phyloP scores from a whole-genome alignment of 805 yeast genomes.

The Kurtzmaniella cleridarum region DNA sequence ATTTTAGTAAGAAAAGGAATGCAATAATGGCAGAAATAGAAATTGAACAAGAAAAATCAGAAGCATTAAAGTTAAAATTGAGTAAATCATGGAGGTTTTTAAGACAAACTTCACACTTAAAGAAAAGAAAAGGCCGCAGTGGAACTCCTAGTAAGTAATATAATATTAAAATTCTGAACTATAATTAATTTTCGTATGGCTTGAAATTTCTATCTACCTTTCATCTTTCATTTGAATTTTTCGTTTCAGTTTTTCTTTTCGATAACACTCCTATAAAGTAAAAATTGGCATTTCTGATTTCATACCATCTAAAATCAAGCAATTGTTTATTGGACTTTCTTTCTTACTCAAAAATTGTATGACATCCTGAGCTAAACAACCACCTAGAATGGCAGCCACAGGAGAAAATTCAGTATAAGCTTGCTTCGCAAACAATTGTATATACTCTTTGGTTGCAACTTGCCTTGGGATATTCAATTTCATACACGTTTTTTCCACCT shows the following conservation, averaged over 20 bases:
- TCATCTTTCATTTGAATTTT: too few species aligned
- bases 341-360: slow-evolving; percentile 73
- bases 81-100: slow-evolving; percentile 30
- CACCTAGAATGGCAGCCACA: slow-evolving; percentile 83
- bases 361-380: slow-evolving; percentile 84
- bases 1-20: slow-evolving; percentile 17
- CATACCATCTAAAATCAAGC: slow-evolving; percentile 69
- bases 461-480: slow-evolving; percentile 35
- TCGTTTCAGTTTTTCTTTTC: too few species aligned
- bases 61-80: slow-evolving; percentile 20
- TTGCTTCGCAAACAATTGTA: slow-evolving; percentile 42
- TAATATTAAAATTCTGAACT: neutral
- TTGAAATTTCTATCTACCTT: too few species aligned
- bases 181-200: too few species aligned
- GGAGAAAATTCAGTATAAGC: slow-evolving; percentile 69
- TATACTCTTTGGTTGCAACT: slow-evolving; percentile 37
- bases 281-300: slow-evolving; percentile 75
- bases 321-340: slow-evolving; percentile 78
- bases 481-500: slow-evolving; percentile 27
- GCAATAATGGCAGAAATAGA: slow-evolving; percentile 16
- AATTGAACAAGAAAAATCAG: slow-evolving; percentile 18
- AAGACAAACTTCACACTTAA: slow-evolving; percentile 35
- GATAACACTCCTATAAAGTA: slow-evolving; percentile 25
- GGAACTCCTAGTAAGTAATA: slow-evolving; percentile 21
- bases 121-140: slow-evolving; percentile 38